Base-by-base conservation (phyloP, 176 grass and related monocot species). In the Echinochloa phyllopogon region DNA sequence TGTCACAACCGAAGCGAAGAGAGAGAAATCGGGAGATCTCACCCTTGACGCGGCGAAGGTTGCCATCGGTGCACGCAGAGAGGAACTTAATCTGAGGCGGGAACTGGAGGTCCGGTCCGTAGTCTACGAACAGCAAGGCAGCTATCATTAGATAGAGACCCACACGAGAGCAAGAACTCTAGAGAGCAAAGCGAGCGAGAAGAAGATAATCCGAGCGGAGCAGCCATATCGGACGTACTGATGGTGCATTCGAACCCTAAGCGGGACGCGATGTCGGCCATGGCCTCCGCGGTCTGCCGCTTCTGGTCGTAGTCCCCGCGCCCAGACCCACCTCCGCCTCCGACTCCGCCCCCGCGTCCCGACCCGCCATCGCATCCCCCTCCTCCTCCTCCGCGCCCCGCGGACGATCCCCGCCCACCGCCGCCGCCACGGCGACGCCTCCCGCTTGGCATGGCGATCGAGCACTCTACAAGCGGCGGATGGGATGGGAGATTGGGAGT, bases 41-140 rank as follows among this genome's bases (percentile, higher is more conserved):
- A 87, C 78, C 78, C 61, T 20, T 82, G 50, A 59, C 25, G 78
- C 78, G 49, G 48, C 50, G 68, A 61, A 87, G 10, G 61, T 76
- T 72, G 39, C 70, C 70, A 0, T 75, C 40, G 1, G 51, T 16
- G n/a, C 85, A 82, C 18, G 85, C 78, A 38, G 24, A 1, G 59
- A 76, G 7, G 70, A 87, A 87, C 49, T 66, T 8, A 18, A 37
- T 33, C 57, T 87, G 24, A 70, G 69, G 69, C 40, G 85, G 1
- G 4, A 7, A 1, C 2, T 40, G 20, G 59, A 74, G 3, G 13
- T 2, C 72, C 25, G 48, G 27, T 21, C 72, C 72, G 8, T 74
- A 74, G 72, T 53, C 72, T 74, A 38, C 25, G 10, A 86, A 59
- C 40, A 73, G 5, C 40, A 18, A 1, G 11, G 75, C 14, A 20